Conservation (phyloP, 2,329 filamentous ascomycete genomes). For the Cryphonectria parasitica region DNA sequence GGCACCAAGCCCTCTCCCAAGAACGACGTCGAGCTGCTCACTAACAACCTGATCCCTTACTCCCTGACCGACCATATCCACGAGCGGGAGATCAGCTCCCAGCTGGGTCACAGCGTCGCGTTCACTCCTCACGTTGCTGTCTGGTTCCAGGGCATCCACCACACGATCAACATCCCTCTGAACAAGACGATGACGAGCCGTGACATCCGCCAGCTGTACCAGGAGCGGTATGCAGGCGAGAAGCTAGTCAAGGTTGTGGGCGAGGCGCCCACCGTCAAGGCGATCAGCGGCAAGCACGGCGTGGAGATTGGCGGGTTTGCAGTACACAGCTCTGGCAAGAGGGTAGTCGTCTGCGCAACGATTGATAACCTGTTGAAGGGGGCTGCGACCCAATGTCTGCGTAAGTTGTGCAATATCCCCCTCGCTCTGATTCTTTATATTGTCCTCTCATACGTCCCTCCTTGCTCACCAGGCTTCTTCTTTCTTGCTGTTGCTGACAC, state of each 20-base stretch:
- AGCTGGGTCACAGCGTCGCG: constrained; percentile 74
- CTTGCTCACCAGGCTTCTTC: background rate
- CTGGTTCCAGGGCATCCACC: constrained; percentile 95
- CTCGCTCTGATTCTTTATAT: too few species aligned
- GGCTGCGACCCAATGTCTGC: constrained; percentile 88
- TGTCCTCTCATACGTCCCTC: constrained; percentile 24
- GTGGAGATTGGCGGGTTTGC: constrained; percentile 93
- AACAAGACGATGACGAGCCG: constrained; percentile 85
- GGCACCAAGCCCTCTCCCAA: constrained; percentile 93
- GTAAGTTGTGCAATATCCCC: constrained; percentile 62
- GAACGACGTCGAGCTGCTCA: constrained; percentile 84
- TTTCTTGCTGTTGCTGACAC: constrained; percentile 18
- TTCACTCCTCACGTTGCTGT: constrained; percentile 95
- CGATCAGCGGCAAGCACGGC: constrained; percentile 82
- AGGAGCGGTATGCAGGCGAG: constrained; percentile 94
- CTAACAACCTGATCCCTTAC: constrained; percentile 89
- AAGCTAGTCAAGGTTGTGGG: constrained; percentile 92
- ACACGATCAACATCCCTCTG: constrained; percentile 88
- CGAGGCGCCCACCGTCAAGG: constrained; percentile 83
- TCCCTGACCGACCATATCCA: constrained; percentile 93
- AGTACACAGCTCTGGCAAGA: constrained; percentile 86
- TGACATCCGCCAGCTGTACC: constrained; percentile 92
- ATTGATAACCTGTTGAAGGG: constrained; percentile 96
- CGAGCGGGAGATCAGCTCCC: constrained; percentile 83
- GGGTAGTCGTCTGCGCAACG: constrained; percentile 90